phyloP scores from a whole-genome alignment of 768 basidiomycete genomes.

The Pisolithus albus region DNA sequence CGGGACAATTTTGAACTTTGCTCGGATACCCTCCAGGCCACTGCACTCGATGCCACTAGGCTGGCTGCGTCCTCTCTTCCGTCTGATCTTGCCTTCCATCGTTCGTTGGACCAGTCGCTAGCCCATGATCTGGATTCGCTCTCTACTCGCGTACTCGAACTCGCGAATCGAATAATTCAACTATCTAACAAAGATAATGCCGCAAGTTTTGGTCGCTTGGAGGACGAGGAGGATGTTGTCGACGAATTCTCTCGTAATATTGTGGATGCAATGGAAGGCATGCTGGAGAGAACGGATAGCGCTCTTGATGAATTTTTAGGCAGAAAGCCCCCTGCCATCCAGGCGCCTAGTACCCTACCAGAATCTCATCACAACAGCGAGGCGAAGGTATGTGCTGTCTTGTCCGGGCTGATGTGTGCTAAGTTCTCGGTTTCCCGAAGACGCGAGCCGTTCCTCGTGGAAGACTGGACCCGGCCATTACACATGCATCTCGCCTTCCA shows the following conservation, averaged over 20 bases:
- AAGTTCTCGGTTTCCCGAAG: slow-evolving; percentile 22
- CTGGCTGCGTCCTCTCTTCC: slow-evolving; percentile 55
- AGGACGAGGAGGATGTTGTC: slow-evolving; percentile 71
- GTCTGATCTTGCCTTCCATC: slow-evolving; percentile 79
- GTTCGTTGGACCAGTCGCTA: slow-evolving; percentile 70
- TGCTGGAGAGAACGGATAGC: slow-evolving; percentile 83
- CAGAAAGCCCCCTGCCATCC: slow-evolving; percentile 58
- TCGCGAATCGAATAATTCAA: slow-evolving; percentile 59
- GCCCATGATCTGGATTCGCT: slow-evolving; percentile 65
- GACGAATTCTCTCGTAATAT: slow-evolving; percentile 75
- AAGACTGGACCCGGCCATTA: slow-evolving; percentile 52
- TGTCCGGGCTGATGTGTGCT: not conserved
- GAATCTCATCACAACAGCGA: slow-evolving; percentile 14
- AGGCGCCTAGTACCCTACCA: slow-evolving; percentile 38
- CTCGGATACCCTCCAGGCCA: slow-evolving; percentile 50
- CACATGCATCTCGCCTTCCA: slow-evolving; percentile 65
- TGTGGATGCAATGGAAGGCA: slow-evolving; percentile 77
- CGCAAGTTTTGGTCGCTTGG: slow-evolving; percentile 32
- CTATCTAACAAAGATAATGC: slow-evolving; percentile 41
- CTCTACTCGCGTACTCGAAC: slow-evolving; percentile 54
- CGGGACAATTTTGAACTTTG: slow-evolving; percentile 42
- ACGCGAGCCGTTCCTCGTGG: slow-evolving; percentile 29
- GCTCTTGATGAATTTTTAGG: slow-evolving; percentile 76
- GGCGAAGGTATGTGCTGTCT: slow-evolving; percentile 26
- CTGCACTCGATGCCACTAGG: slow-evolving; percentile 58